Evolutionary conservation across 2,329 filamentous ascomycete genomes (phyloP).

Genomic region (Ophiostoma australiae): DNA sequence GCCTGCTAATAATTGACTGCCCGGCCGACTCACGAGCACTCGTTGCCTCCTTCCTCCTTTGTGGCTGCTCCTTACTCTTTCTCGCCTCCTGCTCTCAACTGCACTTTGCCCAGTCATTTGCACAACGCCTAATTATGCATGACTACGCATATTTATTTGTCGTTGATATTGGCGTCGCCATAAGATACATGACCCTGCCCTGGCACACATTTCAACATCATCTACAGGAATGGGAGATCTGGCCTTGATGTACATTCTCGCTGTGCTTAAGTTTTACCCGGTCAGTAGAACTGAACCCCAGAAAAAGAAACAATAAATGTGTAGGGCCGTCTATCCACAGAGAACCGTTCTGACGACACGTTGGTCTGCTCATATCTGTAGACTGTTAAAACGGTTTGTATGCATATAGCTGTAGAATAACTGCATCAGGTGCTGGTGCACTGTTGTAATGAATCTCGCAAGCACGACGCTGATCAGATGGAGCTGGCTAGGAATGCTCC

Average conservation of each 20-base stretch:
- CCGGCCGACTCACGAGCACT: background rate
- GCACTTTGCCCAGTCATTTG: background rate
- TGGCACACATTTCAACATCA: background rate
- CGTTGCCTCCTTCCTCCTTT: background rate
- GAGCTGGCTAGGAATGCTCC: background rate
- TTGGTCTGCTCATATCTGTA: background rate
- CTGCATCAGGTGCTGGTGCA: background rate
- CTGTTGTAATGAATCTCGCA: background rate
- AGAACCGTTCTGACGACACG: background rate
- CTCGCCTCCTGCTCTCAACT: background rate
- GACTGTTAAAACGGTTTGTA: background rate
- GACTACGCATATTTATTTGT: background rate
- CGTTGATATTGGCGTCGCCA: background rate
- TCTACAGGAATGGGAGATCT: constrained; percentile 6
- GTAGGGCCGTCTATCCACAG: background rate
- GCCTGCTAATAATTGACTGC: background rate
- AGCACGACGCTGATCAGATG: background rate
- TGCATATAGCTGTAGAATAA: background rate
- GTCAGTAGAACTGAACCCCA: background rate
- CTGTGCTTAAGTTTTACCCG: background rate
- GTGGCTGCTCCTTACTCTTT: background rate
- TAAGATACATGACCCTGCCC: background rate
- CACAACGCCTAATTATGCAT: background rate
- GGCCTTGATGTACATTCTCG: background rate
- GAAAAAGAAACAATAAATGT: background rate